Evolutionary conservation across 176 grass and related monocot genomes (phyloP), one percentile per base, ranked within the genome.

Genomic region (Cocos nucifera): DNA sequence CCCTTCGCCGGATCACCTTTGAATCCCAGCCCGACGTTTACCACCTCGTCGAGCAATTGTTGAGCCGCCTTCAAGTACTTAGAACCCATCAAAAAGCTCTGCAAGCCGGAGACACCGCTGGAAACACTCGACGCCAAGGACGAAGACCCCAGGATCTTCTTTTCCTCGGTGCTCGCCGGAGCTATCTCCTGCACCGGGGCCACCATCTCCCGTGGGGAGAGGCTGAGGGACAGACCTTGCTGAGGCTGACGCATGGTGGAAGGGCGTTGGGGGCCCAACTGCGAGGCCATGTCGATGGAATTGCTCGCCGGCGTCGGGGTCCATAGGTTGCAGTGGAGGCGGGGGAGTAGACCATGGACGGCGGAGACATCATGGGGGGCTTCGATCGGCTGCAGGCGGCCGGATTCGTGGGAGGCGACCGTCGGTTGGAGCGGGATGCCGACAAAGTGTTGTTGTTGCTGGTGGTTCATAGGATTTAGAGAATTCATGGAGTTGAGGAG

Each of bases 61-160:
- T 98, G 94, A 22, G 88, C 77, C 15, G 77, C 88, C 80, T 83
- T 93, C 64, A 98, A 76, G 82, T 83, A 98, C 70, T 92, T 98
- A 19, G 94, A 98, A 26, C 77, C 86, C 79, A 89, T 83, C 60
- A 93, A 77, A 70, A 83, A 86, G n/a, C 80, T 72, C 55, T 83
- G 87, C 56, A 61, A 26, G 49, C 63, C 22, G 2, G 63, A 50
- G 63, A 15, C 32, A 8, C 69, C 64, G 30, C 62, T 78, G 51
- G 59, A 53, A 27, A 24, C 22, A 15, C 30, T 26, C 53, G 67
- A 20, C 26, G 52, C 49, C 17, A 51, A 51, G 15, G 78, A 70
- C n/a, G 60, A 5, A 14, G 55, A 21, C 23, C 49, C 23, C 28
- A 29, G 63, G 51, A 77, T 77, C 77, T 62, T 89, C 17, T 9